Base-by-base conservation (phyloP, 148 eudicot genomes). In the Fagopyrum homotropicum region DNA sequence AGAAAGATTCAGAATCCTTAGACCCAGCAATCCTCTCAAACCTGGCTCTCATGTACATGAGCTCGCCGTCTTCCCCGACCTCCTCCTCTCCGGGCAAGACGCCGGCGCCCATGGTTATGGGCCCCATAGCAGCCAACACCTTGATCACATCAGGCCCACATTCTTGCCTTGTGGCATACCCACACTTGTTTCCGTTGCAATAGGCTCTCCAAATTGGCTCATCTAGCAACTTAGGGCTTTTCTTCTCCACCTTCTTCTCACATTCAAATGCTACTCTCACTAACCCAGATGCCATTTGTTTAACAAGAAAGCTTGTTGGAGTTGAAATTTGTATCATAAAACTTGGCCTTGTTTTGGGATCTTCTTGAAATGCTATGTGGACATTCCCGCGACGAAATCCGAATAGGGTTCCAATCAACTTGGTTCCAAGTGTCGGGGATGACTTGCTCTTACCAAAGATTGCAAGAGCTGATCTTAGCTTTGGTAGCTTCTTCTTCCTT, bases 101-200 rank as follows among this genome's bases (percentile, higher is more conserved):
- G 3, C 95, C 95, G 5, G 95, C 95, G 6, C 95, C 95, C 95
- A 86, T 90, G 16, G 95, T 86, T 17, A 90, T 82, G 44, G 89
- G 89, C 79, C 85, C 95, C 30, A 90, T 81, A 0, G 89, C 84
- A 51, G 82, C 85, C 82, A 90, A 69, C 54, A 72, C 74, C 43
- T 19, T 15, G 43, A 45, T 12, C 55, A 17, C 74, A 0, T 48
- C 15, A 12, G 80, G 73, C 77, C 90, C 92, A 29, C 86, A 82
- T 17, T 82, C 90, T 40, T 79, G 72, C 77, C 78, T 84, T 15
- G 45, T 80, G 5, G 88, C 95, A 55, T 78, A 87, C 75, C 95
- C 95, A 47, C 90, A 85, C 73, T 83, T 87, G 72, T 86, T 90
- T 50, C 95, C 95, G 59, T 90, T 90, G 29, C 92, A 90, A 48